Base-by-base conservation (phyloP, 768 basidiomycete genomes). In the Rickenella mellea region DNA sequence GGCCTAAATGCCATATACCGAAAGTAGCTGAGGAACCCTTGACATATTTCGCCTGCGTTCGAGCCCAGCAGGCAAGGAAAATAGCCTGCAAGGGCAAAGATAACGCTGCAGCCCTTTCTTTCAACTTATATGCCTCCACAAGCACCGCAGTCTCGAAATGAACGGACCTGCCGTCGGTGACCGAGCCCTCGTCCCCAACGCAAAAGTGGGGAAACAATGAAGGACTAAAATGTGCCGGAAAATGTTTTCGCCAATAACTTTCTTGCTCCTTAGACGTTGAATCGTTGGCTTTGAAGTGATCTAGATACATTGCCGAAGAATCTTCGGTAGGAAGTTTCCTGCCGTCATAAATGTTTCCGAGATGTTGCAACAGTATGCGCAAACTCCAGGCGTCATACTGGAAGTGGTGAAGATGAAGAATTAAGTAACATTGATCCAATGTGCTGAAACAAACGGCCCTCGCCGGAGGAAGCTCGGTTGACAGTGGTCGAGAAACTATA, bases 381-480 rank as follows among this genome's bases (percentile, higher is more conserved):
- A 72, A 53, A 49, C 68, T 69, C 66, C 67, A 65, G 6, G 68
- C 71, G 39, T 72, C 71, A 48, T 71, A 73, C 52, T 71, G 71
- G 54, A 70, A 69, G 50, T 72, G 71, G 43, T 72, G 68, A 25
- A 72, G 54, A n/a, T 55, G 53, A n/a, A 63, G 39, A 7, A 63
- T 37, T 4, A 63, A 42, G 33, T 55, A 60, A n/a, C 39, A 44
- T 7, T 30, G 33, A 21, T 31, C 35, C 0, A 39, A 36, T 7
- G 42, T 49, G 21, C 36, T 44, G 20, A 61, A 20, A 21, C 58
- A 47, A 19, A 51, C 24, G 7, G 52, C 58, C 20, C 44, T 50
- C 2, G 54, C 44, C 32, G 59, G 51, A 14, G 56, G 52, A 9
- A 32, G 43, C 21, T 42, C 39, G 9, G 50, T 36, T 6, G 55